Conservation (phyloP, 2,329 filamentous ascomycete species). For the Talaromyces pinophilus region DNA sequence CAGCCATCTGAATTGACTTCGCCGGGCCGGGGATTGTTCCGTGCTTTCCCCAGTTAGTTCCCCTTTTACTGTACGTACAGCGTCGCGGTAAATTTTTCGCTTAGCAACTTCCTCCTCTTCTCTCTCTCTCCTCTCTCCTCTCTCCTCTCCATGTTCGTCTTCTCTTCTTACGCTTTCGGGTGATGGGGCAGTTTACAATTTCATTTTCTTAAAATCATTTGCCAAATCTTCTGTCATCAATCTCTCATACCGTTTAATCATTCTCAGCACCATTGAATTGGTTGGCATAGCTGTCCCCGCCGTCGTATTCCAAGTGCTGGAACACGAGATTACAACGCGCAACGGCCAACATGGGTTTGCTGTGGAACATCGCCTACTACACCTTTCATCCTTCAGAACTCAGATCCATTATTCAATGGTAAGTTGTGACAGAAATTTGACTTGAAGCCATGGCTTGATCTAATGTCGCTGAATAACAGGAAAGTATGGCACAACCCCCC, state of each 20-base stretch:
- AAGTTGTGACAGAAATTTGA: constrained; percentile 32
- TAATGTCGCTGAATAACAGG: constrained; percentile 54
- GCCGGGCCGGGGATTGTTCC: constrained; percentile 1
- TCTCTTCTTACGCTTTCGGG: constrained; percentile 9
- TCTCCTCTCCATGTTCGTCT: constrained; percentile 24
- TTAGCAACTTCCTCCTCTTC: constrained; percentile 23
- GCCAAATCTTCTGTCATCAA: not conserved
- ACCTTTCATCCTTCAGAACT: constrained; percentile 74
- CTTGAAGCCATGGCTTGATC: constrained; percentile 5
- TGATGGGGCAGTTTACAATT: not conserved
- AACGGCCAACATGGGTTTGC: constrained; percentile 40
- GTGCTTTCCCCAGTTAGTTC: constrained; percentile 8
- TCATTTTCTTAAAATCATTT: not conserved
- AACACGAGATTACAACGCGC: constrained; percentile 11
- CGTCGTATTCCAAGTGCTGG: constrained; percentile 11
- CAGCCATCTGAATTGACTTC: not conserved
- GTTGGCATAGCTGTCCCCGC: not conserved
- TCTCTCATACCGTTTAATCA: not conserved
- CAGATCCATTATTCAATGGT: constrained; percentile 88
- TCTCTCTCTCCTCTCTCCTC: constrained; percentile 21
- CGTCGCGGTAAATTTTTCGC: constrained; percentile 20
- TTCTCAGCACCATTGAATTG: not conserved
- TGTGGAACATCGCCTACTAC: constrained; percentile 65
- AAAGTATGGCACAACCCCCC: constrained; percentile 96
- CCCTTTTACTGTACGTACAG: not conserved